Evolutionary conservation across 257 asterid genomes (phyloP), one percentile per base, ranked within the genome.

Genomic region (Solanum clarkiae): DNA sequence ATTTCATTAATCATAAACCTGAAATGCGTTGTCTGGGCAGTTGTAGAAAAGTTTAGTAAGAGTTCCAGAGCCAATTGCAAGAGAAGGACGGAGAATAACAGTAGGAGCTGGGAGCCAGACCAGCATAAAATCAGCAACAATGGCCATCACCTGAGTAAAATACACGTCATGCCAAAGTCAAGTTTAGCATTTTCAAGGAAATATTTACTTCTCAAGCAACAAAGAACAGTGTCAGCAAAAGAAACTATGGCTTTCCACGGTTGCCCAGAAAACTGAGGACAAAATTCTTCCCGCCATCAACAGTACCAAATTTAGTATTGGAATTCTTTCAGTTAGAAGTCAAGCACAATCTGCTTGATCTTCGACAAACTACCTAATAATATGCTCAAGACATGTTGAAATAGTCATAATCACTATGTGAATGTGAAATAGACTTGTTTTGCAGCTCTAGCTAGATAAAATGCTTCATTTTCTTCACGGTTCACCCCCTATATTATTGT

Each of bases 91-190:
- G 80, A 96, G 97, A 81, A 95, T 88, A 87, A 96, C 98, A 20
- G 99, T 96, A 13, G 99, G 99, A 17, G 99, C 98, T 29, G 99
- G 99, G 77, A 96, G 94, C 98, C 98, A 96, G 17, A 94, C 99
- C 17, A 96, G 95, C 99, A 96, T 96, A 92, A 96, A 96, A 92
- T 96, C 99, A 69, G 99, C 99, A 86, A 96, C 88, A 82, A 96
- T 89, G 84, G 99, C 98, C 99, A 96, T 95, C 69, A 96, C 93
- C 99, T 96, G 88, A 81, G 82, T 2, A 77, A 77, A 85, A 56
- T 81, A 49, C 24, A 59, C 0, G 11, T 82, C 45, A 59, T 4
- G 20, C 5, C 4, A 7, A 42, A 56, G 77, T 82, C 85, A 82
- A 26, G 26, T 51, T 14, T 77, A 77, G 47, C 42, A 24, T 24